A percentile compares a stretch with the other conserved stretches of the same genome.
phyloP scores from a whole-genome alignment of 1,139 yeast species.

The Pichia sp. region DNA sequence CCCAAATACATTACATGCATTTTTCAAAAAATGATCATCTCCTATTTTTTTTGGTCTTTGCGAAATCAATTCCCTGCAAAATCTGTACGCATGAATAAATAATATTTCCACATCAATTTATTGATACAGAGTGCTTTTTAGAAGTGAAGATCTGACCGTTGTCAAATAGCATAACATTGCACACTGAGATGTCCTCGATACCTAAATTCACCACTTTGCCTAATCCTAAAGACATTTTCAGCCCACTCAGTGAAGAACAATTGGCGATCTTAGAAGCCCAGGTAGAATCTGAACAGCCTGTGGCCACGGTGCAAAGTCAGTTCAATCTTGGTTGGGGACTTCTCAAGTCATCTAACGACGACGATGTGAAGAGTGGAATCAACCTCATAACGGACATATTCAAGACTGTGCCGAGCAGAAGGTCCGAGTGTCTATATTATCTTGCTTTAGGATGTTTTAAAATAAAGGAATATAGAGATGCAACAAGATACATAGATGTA shows the following conservation, averaged over 20 bases:
- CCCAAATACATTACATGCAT: too few relatives aligned
- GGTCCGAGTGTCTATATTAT: slow-evolving; percentile 87
- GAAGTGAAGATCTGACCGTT: too few relatives aligned
- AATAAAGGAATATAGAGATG: slow-evolving; percentile 78
- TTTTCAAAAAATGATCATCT: too few relatives aligned
- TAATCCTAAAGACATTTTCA: slow-evolving; percentile 24
- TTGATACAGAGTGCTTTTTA: too few relatives aligned
- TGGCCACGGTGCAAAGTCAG: slow-evolving; percentile 71
- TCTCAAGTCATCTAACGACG: slow-evolving; percentile 66
- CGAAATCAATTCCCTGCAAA: too few relatives aligned
- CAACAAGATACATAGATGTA: slow-evolving; percentile 78
- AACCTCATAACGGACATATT: slow-evolving; percentile 66
- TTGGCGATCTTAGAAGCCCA: slow-evolving; percentile 69
- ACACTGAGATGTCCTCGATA: too few relatives aligned
- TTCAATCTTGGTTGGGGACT: slow-evolving; percentile 98
- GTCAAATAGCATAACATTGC: too few relatives aligned
- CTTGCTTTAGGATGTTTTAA: slow-evolving; percentile 83
- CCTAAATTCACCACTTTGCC: slow-evolving; percentile 20
- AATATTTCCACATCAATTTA: too few relatives aligned
- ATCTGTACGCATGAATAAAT: too few relatives aligned
- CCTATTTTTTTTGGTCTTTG: too few relatives aligned
- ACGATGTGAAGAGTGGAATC: slow-evolving; percentile 57
- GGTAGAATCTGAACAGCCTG: slow-evolving; percentile 72
- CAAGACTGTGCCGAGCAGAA: slow-evolving; percentile 69
- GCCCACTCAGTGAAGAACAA: slow-evolving; percentile 69